Evolutionary conservation across 2,329 filamentous ascomycete genomes (phyloP).

Genomic region (Ceratocystiopsis brevicomis): DNA sequence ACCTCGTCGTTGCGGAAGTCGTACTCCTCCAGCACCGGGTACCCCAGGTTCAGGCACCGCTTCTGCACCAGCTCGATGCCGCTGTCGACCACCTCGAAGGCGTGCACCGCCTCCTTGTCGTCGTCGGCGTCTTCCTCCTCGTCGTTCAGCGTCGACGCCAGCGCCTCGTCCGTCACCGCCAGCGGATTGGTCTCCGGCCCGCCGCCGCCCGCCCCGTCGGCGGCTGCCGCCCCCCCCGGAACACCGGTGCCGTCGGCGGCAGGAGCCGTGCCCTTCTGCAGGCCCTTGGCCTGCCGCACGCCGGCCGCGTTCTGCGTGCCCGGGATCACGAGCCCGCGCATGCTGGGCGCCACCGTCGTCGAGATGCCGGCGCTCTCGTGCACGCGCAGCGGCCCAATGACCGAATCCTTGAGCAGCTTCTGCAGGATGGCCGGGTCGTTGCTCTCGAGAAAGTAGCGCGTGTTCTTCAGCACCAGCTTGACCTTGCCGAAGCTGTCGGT

Average conservation of each 20-base stretch:
- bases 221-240: not conserved
- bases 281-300: slow-evolving; percentile 48
- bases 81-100: slow-evolving; percentile 73
- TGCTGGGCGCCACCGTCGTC: slow-evolving; percentile 65
- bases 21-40: slow-evolving; percentile 87
- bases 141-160: slow-evolving; percentile 24
- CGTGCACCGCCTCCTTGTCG: slow-evolving; percentile 70
- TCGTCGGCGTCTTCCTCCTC: slow-evolving; percentile 65
- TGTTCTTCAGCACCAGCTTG: slow-evolving; percentile 85
- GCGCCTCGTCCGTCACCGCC: slow-evolving; percentile 36
- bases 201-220: not conserved
- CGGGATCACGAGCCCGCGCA: slow-evolving; percentile 75
- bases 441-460: slow-evolving; percentile 85
- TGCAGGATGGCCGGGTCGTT: slow-evolving; percentile 75
- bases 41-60: slow-evolving; percentile 68
- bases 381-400: slow-evolving; percentile 63
- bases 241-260: not conserved
- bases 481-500: slow-evolving; percentile 90
- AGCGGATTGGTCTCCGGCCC: slow-evolving; percentile 14
- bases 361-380: slow-evolving; percentile 48
- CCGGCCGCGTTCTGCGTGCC: slow-evolving; percentile 88
- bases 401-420: slow-evolving; percentile 63
- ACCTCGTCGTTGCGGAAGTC: slow-evolving; percentile 83
- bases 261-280: not conserved
- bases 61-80: slow-evolving; percentile 77